These are phyloP conservation scores for Colletotrichum karsti DNA, from an alignment of 2,329 filamentous ascomycete genomes.

Conservation along the genomic window DNA sequence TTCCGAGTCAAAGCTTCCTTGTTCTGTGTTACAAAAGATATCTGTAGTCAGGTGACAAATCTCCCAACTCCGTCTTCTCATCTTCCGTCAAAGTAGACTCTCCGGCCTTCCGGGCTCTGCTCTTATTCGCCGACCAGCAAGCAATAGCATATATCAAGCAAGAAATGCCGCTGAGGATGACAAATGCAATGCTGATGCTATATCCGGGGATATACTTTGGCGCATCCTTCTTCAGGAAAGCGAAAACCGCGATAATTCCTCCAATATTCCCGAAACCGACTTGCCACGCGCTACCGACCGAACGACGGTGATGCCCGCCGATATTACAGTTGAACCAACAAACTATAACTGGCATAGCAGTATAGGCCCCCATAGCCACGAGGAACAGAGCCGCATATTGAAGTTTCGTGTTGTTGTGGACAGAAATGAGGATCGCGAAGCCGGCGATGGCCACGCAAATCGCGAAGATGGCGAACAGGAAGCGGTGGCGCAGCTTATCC, in stretches of 20 bases:
- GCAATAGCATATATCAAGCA: slow-evolving; percentile 68
- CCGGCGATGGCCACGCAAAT: slow-evolving; percentile 77
- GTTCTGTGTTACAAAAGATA: slow-evolving; percentile 55
- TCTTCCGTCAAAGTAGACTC: slow-evolving; percentile 60
- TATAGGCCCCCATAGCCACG: slow-evolving; percentile 81
- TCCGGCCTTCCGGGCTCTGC: slow-evolving; percentile 59
- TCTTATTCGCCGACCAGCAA: slow-evolving; percentile 68
- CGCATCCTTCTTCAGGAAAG: slow-evolving; percentile 72
- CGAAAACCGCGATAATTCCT: slow-evolving; percentile 80
- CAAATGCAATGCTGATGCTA: slow-evolving; percentile 79
- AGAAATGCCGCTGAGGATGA: slow-evolving; percentile 70
- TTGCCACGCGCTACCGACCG: slow-evolving; percentile 79
- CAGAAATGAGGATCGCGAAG: slow-evolving; percentile 76
- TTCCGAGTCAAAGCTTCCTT: too few species aligned
- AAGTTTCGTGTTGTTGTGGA: slow-evolving; percentile 72
- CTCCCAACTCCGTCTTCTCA: slow-evolving; percentile 69
- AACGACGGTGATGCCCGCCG: slow-evolving; percentile 74
- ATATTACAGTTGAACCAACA: slow-evolving; percentile 88
- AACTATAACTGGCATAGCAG: slow-evolving; percentile 87
- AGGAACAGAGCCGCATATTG: slow-evolving; percentile 87
- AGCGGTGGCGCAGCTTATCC: slow-evolving; percentile 77
- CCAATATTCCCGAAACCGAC: slow-evolving; percentile 83
- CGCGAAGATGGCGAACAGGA: slow-evolving; percentile 74
- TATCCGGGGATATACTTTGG: slow-evolving; percentile 79
- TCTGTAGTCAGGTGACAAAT: slow-evolving; percentile 67